Conservation (phyloP, 116 monocot genomes). For the Dioscorea cayenensis region DNA sequence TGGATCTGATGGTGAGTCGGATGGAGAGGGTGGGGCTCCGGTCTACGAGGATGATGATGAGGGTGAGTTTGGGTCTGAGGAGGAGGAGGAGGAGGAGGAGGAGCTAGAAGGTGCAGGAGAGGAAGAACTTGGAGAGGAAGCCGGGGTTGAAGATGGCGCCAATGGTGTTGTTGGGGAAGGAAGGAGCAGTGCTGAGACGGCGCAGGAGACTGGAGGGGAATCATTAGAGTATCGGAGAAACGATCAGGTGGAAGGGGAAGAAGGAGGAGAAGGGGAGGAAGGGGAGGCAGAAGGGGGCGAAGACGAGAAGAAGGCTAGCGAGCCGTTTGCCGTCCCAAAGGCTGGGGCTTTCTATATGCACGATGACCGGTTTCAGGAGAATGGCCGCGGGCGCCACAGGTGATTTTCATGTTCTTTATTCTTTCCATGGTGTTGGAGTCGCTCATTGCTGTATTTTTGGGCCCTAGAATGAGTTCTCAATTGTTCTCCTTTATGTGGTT, state of each 20-base stretch:
- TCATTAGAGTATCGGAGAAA: conserved; percentile 1
- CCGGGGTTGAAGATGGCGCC: conserved; percentile 12
- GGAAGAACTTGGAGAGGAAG: conserved; percentile 5
- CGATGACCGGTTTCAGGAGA: conserved; percentile 82
- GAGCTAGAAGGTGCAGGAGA: background rate
- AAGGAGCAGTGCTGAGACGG: background rate
- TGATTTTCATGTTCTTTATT: conserved; percentile 8
- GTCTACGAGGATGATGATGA: conserved; percentile 66
- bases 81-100: conserved; percentile 3
- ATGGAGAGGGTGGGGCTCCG: conserved; percentile 61
- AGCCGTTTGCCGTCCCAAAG: conserved; percentile 85
- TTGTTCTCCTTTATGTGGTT: no score
- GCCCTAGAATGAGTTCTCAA: no score
- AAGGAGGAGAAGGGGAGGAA: conserved; percentile 2
- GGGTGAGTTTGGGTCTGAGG: conserved; percentile 18
- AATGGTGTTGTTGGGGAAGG: background rate
- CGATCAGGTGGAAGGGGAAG: conserved; percentile 17
- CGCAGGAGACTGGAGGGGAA: conserved; percentile 1
- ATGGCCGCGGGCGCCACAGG: conserved; percentile 63
- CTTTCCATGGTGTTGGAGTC: background rate
- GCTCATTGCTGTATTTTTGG: background rate
- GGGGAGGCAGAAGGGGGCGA: conserved; percentile 16
- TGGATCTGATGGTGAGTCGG: conserved; percentile 30
- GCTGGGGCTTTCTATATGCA: conserved; percentile 99
- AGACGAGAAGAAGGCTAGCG: conserved; percentile 70